Base-by-base conservation (phyloP, 2,329 filamentous ascomycete genomes). In the Botrytis byssoidea region DNA sequence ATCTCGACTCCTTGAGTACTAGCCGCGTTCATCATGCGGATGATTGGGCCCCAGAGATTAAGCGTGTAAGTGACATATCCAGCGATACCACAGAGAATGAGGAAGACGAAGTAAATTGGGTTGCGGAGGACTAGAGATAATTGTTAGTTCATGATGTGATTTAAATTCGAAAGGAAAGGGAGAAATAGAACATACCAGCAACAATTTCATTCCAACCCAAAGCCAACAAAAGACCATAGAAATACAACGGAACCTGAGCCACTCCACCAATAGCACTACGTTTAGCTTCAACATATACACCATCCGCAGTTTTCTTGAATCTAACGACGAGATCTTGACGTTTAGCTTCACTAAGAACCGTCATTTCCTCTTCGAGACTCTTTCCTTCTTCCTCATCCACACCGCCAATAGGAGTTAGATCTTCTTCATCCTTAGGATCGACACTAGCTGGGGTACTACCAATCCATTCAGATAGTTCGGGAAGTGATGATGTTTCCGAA, bases 191-290 rank as follows among this genome's bases (percentile, higher is more conserved):
- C 92, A 87, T 87, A 97, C 95, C 94, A 80, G 95, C 93, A 77
- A 97, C 86, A 76, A 99, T 95, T 84, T 99, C 96, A 83, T 99
- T 99, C 96, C 96, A 99, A n/a, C 96, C 96, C 67, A 99, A 86
- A 35, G 94, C 93, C 77, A 99, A 85, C 73, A 99, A 86, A 73
- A 98, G 83, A 60, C 90, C 93, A 79, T 98, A 99, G 83, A 99
- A 98, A 83, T 98, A 98, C 75, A 97, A 84, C 9, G 96, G 96
- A 68, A 99, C 91, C 83, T 98, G 95, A 7, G 95, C 93, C 79
- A 99, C 93, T 73, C 95, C 95, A 72, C 96, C 96, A 81, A 99
- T 97, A 60, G 96, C 96, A 81, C 95, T 95, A 74, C 96, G 90
- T 87, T 99, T 99, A 68, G 96, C 96, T 85, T 99, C 96, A 60